These are phyloP conservation scores for Dicorynia guianensis DNA, from an alignment of 306 rosid genomes.

Conservation along the genomic window DNA sequence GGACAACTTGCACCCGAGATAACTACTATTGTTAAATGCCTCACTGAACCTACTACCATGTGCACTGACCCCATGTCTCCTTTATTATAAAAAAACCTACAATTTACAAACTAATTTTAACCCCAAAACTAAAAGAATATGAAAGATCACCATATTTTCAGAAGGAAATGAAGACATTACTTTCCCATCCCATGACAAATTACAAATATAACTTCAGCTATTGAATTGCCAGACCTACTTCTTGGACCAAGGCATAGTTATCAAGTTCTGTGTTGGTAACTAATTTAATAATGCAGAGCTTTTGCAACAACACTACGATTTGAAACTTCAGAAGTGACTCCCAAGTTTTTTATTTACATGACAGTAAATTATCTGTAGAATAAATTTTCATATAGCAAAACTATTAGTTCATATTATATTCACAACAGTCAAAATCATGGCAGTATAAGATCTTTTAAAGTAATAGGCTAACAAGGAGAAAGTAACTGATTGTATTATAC, in stretches of 20 bases:
- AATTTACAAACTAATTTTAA: constrained; percentile 12
- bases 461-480: constrained; percentile 31
- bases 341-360: neutral
- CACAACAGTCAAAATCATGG: constrained; percentile 22
- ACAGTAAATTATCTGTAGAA: constrained; percentile 12
- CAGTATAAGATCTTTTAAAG: neutral
- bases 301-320: neutral
- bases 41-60: neutral
- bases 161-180: neutral
- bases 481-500: constrained; percentile 31
- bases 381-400: constrained; percentile 21
- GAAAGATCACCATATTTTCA: neutral
- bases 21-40: neutral
- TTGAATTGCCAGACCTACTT: neutral
- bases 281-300: constrained; percentile 11
- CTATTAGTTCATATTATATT: neutral
- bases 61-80: neutral
- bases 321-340: constrained; percentile 17
- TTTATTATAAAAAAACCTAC: neutral
- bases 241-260: neutral
- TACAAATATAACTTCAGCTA: constrained; percentile 2
- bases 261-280: constrained; percentile 4
- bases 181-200: neutral
- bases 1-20: no score
- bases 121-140: constrained; percentile 28